These are phyloP conservation scores for Sarocladium oryzae DNA, from an alignment of 2,329 filamentous ascomycete species.

Conservation along the genomic window DNA sequence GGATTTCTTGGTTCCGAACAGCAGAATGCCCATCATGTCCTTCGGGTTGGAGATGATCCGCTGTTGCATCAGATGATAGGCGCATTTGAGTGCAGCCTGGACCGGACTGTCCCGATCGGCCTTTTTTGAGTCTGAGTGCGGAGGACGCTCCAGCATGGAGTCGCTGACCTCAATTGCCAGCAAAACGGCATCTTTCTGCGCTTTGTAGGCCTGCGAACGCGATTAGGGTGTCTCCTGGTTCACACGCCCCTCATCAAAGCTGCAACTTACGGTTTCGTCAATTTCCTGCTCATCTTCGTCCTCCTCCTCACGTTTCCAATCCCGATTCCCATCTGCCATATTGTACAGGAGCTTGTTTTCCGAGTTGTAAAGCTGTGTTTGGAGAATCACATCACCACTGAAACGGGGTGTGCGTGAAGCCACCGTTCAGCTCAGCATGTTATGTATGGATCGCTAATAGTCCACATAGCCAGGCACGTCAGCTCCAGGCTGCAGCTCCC, in stretches of 20 bases:
- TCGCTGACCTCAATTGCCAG: slow-evolving; percentile 89
- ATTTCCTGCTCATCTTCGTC: slow-evolving; percentile 57
- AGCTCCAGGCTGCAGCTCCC: slow-evolving; percentile 16
- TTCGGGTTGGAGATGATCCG: slow-evolving; percentile 94
- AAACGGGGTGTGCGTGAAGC: slow-evolving; percentile 9
- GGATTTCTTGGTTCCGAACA: slow-evolving; percentile 84
- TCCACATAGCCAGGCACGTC: slow-evolving; percentile 16
- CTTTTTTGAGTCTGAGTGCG: slow-evolving; percentile 62
- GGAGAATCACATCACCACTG: slow-evolving; percentile 15
- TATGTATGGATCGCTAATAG: no score
- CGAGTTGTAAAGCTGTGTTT: slow-evolving; percentile 13
- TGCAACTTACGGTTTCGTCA: slow-evolving; percentile 51
- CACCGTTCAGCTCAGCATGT: no score
- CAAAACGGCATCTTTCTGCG: slow-evolving; percentile 94
- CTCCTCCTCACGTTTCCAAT: slow-evolving; percentile 48
- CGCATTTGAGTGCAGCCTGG: slow-evolving; percentile 83
- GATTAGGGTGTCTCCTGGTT: slow-evolving; percentile 4
- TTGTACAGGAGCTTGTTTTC: background rate
- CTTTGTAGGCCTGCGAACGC: slow-evolving; percentile 67
- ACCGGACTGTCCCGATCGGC: slow-evolving; percentile 71
- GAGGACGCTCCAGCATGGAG: slow-evolving; percentile 72
- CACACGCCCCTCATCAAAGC: slow-evolving; percentile 5
- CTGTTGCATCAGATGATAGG: slow-evolving; percentile 93
- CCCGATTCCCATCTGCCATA: slow-evolving; percentile 30
- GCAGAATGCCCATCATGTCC: slow-evolving; percentile 92